Evolutionary conservation across 2,329 filamentous ascomycete species (phyloP).

Genomic region (Beauveria caledonica): DNA sequence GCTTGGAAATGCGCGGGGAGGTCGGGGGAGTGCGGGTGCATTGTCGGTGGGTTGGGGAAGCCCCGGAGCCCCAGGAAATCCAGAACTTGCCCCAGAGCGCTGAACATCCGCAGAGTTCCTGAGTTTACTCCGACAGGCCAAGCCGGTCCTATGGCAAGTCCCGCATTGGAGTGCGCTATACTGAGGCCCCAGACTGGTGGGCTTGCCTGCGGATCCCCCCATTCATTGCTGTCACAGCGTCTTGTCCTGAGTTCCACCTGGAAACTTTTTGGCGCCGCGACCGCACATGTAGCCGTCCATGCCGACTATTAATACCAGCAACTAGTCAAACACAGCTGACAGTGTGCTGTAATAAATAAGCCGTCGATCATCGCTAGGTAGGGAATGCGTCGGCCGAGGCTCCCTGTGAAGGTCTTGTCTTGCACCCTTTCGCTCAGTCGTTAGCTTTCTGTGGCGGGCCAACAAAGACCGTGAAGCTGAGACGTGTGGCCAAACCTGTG

Average conservation of each 20-base stretch:
- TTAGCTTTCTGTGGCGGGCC: neutral
- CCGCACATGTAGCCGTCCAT: neutral
- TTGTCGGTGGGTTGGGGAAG: conserved; percentile 6
- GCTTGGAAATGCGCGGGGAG: conserved; percentile 2
- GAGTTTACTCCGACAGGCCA: neutral
- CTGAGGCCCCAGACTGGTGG: neutral
- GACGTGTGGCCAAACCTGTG: neutral
- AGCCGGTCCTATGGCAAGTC: neutral
- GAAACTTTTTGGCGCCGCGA: neutral
- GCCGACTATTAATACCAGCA: too few relatives aligned
- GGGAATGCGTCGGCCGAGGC: neutral
- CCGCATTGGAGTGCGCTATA: neutral
- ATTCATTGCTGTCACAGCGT: neutral
- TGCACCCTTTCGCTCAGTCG: neutral
- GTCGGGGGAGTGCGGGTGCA: conserved; percentile 7
- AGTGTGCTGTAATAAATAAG: neutral
- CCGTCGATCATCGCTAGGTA: neutral
- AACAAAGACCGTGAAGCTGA: neutral
- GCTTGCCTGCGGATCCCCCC: conserved; percentile 1
- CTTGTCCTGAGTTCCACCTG: neutral
- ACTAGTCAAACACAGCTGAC: too few relatives aligned
- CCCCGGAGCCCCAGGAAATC: conserved; percentile 5
- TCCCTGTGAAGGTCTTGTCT: neutral
- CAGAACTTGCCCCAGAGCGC: neutral
- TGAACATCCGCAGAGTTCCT: neutral